Evolutionary conservation across 108 stramenopile genomes (phyloP), one percentile per base, ranked within the genome.

Genomic region (Cyclotella sp.): DNA sequence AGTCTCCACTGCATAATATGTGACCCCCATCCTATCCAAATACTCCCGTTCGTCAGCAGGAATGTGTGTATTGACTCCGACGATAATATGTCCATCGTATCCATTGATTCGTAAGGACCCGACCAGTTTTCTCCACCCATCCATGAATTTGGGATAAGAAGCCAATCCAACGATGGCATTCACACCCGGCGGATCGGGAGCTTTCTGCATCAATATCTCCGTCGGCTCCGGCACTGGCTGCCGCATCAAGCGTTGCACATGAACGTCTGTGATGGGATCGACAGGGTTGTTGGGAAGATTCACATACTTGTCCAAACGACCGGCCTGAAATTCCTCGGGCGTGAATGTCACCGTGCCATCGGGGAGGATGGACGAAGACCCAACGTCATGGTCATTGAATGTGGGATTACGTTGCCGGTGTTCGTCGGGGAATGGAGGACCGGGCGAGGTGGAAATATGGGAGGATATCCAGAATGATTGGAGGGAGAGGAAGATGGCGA

Each of bases 81-180:
- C 62, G 52, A 93, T 90, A 57, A 93, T 87, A 53, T 91, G 81
- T 15, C 92, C 92, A 34, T 84, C 68, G 49, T 85, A 91, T 46
- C 92, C 92, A 40, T 88, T 64, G 16, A 75, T 78, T 42, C 92
- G 81, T 5, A 93, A 68, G n/a, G 90, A 87, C 15, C 90, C 90
- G 0, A 91, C 90, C 47, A 89, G 85, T 26, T 69, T 74, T n/a
- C 58, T 49, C 78, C 78, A 83, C 15, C 78, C 78, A 34, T 59
- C 42, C 60, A 63, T 54, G 47, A 79, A 79, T 4, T 22, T 61
- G 18, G 73, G 73, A 69, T 83, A 83, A 42, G 82, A 75, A 45
- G 82, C 82, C 73, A 83, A 24, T n/a, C 82, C 82, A 0, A 83
- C 30, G 29, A 83, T 79, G 18, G 78, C 65, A 63, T 83, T 68